Percentiles rank a stretch among this genome's conserved stretches.
phyloP scores from a whole-genome alignment of 345 rosid genomes.

The Dipteronia dyeriana region DNA sequence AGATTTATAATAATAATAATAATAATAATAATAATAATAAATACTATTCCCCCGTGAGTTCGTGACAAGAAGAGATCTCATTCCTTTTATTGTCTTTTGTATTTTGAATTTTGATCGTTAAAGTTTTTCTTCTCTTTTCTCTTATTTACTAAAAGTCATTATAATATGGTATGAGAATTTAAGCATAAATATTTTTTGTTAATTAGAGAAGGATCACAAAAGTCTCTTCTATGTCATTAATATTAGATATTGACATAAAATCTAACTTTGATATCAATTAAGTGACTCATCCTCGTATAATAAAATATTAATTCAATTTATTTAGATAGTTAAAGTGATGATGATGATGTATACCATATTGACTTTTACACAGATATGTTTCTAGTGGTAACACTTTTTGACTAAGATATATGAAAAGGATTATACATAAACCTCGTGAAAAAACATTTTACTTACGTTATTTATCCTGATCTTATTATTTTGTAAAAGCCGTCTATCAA shows the following conservation, averaged over 20 bases:
- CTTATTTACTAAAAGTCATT: background rate
- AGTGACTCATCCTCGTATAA: background rate
- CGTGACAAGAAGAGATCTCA: slow-evolving; percentile 5
- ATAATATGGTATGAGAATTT: too few relatives aligned
- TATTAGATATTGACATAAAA: background rate
- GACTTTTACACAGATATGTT: background rate
- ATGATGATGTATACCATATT: background rate
- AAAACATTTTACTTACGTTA: background rate
- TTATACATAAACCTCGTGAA: background rate
- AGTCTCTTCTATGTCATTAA: background rate
- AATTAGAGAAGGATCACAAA: background rate
- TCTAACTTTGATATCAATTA: background rate
- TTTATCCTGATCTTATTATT: too few relatives aligned
- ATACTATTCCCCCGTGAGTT: too few relatives aligned
- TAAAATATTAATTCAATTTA: background rate
- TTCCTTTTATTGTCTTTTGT: too few relatives aligned
- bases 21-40: too few relatives aligned
- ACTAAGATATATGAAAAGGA: background rate
- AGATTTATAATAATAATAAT: too few relatives aligned
- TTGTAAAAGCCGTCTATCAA: background rate
- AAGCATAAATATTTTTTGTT: too few relatives aligned
- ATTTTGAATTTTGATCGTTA: background rate
- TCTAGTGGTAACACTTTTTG: background rate
- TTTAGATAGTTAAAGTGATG: background rate
- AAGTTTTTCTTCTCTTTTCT: too few relatives aligned